A percentile compares a stretch with the other conserved stretches of the same genome.
These are phyloP conservation scores for Phytophthora pinifolia DNA, from an alignment of 352 stramenopile genomes.

Conservation along the genomic window DNA sequence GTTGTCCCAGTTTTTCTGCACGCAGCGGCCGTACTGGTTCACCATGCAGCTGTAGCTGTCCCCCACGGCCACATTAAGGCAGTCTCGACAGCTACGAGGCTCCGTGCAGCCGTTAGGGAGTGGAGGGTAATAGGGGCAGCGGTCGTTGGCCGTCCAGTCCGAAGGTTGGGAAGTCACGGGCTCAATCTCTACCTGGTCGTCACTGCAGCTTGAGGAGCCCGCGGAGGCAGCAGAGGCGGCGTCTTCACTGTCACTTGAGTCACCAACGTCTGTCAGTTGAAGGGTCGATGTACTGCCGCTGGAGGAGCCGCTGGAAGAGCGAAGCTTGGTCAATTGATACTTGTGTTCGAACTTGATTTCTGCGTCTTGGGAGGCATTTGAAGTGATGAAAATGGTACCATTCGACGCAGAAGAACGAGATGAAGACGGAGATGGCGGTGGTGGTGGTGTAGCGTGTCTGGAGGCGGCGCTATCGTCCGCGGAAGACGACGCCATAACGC, in stretches of 20 bases:
- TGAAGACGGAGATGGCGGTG: conserved; percentile 3
- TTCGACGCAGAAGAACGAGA: conserved; percentile 10
- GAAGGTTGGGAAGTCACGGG: conserved; percentile 11
- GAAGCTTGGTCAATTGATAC: background rate
- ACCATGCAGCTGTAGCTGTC: conserved; percentile 39
- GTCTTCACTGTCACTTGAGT: background rate
- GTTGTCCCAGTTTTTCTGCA: conserved; percentile 28
- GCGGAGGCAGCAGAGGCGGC: background rate
- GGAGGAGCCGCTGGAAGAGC: conserved; percentile 13
- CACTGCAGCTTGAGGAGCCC: conserved; percentile 16
- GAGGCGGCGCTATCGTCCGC: conserved; percentile 6
- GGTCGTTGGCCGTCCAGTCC: conserved; percentile 28
- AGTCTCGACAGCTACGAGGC: conserved; percentile 59
- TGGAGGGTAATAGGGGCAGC: conserved; percentile 27
- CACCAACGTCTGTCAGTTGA: conserved; percentile 1
- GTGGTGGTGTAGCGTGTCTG: background rate
- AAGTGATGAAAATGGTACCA: background rate
- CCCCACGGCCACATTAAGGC: conserved; percentile 49
- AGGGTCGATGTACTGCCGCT: conserved; percentile 3
- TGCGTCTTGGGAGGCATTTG: background rate
- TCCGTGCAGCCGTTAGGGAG: conserved; percentile 39
- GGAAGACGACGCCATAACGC: conserved; percentile 10
- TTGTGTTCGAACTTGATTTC: background rate
- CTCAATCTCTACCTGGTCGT: conserved; percentile 25
- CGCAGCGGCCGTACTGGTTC: conserved; percentile 41